Conservation (phyloP, 768 basidiomycete species). For the Hygrocybe punicea region DNA sequence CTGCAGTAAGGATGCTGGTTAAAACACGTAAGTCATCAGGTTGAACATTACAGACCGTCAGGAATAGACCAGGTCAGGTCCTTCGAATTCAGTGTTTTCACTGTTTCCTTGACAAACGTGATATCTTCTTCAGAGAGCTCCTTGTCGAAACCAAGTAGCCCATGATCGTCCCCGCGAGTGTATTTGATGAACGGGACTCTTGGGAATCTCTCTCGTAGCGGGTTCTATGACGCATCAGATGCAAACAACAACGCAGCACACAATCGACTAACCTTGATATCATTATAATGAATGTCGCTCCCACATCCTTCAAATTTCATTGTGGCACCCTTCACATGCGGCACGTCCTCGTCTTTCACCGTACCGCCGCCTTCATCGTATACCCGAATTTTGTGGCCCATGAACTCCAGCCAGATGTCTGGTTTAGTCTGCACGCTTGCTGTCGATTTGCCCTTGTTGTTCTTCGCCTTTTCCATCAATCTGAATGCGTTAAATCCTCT, state of each 20-base stretch:
- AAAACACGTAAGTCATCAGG: not conserved
- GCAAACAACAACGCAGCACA: not conserved
- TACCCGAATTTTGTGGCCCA: constrained; percentile 67
- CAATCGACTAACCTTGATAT: constrained; percentile 44
- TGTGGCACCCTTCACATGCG: constrained; percentile 52
- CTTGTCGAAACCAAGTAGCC: constrained; percentile 63
- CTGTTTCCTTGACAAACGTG: constrained; percentile 58
- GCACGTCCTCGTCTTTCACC: constrained; percentile 58
- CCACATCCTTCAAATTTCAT: constrained; percentile 57
- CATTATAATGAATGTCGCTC: constrained; percentile 46
- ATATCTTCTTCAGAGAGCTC: constrained; percentile 70
- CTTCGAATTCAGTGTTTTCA: constrained; percentile 63
- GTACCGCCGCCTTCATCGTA: constrained; percentile 60
- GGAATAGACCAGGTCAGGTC: constrained; percentile 63
- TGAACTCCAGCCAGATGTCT: constrained; percentile 70
- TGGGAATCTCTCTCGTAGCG: constrained; percentile 49
- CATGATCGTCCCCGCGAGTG: constrained; percentile 42
- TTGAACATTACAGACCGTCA: constrained; percentile 43
- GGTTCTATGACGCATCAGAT: constrained; percentile 31
- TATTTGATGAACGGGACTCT: constrained; percentile 54
- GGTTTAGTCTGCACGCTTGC: constrained; percentile 28
- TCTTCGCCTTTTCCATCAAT: constrained; percentile 49
- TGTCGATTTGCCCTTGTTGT: constrained; percentile 31
- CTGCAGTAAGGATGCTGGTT: constrained; percentile 33
- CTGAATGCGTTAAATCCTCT: constrained; percentile 79